A percentile compares a stretch with the other conserved stretches of the same genome.
These are phyloP conservation scores for Lachancea lanzarotensis DNA, from an alignment of 805 yeast species.

Conservation along the genomic window DNA sequence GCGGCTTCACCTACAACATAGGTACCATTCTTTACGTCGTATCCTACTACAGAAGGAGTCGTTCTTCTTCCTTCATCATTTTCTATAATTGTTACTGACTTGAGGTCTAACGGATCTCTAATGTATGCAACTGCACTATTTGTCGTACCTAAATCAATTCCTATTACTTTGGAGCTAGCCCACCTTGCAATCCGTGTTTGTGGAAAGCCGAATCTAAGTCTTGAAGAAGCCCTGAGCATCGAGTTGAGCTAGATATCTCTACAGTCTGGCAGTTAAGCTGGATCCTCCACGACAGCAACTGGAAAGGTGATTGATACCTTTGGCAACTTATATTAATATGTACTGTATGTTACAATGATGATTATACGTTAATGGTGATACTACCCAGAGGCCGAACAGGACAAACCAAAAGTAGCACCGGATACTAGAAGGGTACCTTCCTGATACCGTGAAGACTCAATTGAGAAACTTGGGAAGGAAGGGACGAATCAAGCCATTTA, in stretches of 20 bases:
- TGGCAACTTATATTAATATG: background rate
- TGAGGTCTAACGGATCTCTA: slow-evolving; percentile 40
- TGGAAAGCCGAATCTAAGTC: background rate
- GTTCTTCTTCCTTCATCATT: slow-evolving; percentile 71
- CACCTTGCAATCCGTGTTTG: background rate
- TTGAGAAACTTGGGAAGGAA: too few relatives aligned
- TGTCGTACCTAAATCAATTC: slow-evolving; percentile 81
- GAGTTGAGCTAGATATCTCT: background rate
- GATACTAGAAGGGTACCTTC: too few relatives aligned
- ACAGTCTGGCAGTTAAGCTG: background rate
- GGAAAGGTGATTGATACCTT: background rate
- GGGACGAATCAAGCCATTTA: too few relatives aligned
- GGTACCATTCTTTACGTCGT: slow-evolving; percentile 38
- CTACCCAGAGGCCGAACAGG: too few relatives aligned
- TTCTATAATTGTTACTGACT: slow-evolving; percentile 58
- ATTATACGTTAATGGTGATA: too few relatives aligned
- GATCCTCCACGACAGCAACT: background rate
- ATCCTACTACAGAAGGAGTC: slow-evolving; percentile 74
- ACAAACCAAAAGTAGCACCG: too few relatives aligned
- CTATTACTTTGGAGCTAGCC: slow-evolving; percentile 44
- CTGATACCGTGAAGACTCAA: too few relatives aligned
- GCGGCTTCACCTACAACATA: slow-evolving; percentile 63
- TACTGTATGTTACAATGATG: too few relatives aligned
- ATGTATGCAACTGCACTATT: slow-evolving; percentile 72
- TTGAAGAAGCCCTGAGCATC: background rate